A percentile compares a stretch with the other conserved stretches of the same genome.
phyloP scores from a whole-genome alignment of 148 eudicot genomes.

The Rhododendron ovatum region DNA sequence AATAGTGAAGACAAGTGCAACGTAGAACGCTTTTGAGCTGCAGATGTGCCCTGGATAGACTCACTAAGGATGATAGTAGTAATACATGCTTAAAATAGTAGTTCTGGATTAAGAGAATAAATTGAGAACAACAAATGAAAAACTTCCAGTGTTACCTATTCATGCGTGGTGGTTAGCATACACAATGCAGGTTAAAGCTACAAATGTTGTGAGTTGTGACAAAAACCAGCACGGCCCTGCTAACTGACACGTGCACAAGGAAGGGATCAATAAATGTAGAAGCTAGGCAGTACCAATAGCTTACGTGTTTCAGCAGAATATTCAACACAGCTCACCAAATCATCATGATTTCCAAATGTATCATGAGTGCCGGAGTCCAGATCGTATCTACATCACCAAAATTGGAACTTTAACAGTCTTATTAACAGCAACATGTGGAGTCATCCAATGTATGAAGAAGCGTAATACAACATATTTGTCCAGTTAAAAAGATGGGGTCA shows the following conservation, averaged over 20 bases:
- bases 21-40: not conserved
- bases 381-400: conserved; percentile 52
- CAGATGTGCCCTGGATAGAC: not conserved
- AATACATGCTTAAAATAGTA: not conserved
- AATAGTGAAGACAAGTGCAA: not conserved
- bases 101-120: not conserved
- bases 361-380: conserved; percentile 47
- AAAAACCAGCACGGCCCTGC: not conserved
- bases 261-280: not conserved
- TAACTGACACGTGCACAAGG: not conserved
- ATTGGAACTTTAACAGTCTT: not conserved
- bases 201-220: not conserved
- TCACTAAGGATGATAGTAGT: not conserved
- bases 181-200: not conserved
- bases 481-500: not conserved
- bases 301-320: conserved; percentile 74
- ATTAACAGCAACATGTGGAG: not conserved
- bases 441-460: not conserved
- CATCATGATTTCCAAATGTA: conserved; percentile 64
- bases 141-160: not conserved
- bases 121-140: not conserved
- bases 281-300: conserved; percentile 12
- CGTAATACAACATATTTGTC: not conserved
- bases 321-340: conserved; percentile 62
- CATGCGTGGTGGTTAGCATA: not conserved